Evolutionary conservation across 73 alveolate genomes (phyloP), one percentile per base, ranked within the genome.

Genomic region (Paramecium sexaurelia): DNA sequence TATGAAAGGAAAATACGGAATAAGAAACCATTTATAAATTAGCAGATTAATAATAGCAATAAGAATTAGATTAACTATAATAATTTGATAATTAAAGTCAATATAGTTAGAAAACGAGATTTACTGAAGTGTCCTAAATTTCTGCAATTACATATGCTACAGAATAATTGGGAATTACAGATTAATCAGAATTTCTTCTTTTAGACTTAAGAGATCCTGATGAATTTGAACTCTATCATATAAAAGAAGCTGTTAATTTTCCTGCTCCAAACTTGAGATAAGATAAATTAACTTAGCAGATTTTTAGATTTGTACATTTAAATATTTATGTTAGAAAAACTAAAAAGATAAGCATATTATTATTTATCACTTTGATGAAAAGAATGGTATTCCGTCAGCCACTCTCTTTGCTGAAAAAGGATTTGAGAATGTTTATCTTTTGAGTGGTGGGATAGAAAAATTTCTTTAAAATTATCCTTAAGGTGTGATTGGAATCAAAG

Each of bases 131-230:
- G 8, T 51, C 97, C 1, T 55, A 95, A 66, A 91, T 84, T 20
- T 94, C 97, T 33, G 98, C 97, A 15, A 93, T 97, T 6, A 96
- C 99, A 3, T 94, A 87, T 71, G 96, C 98, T n/a, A 96, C 98
- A 73, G 97, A 96, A 67, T 87, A 91, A 51, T 91, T 95, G 24
- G 98, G 98, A 0, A 90, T 95, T 1, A 96, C 96, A 43, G 92
- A 91, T 45, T 88, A 97, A 41, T 93, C 98, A 39, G 93, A 91
- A 55, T 96, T 93, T 92, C 66, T 97, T 4, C 94, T 97, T 2
- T 85, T 97, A 9, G 99, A 97, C 75, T 55, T 96, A 85, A 84
- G 99, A 92, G 99, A 96, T 55, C 95, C 88, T 37, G 97, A 95
- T 20, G 99, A 96, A 24, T 97, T 85, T 85, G 95, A 95, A 41